Evolutionary conservation across 2,329 filamentous ascomycete genomes (phyloP), one percentile per base, ranked within the genome.

Genomic region (Fusarium stilboides): DNA sequence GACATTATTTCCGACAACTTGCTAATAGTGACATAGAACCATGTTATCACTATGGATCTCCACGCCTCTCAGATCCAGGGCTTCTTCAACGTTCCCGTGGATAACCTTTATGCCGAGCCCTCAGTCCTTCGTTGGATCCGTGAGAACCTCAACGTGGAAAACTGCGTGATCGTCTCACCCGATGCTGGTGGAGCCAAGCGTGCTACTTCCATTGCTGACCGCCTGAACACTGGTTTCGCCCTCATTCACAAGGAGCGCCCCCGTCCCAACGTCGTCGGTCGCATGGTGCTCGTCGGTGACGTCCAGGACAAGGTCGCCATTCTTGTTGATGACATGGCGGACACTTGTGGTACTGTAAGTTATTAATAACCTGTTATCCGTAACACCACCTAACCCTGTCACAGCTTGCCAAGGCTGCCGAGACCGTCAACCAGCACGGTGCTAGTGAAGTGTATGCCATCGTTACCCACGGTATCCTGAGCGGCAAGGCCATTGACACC

Each of bases 241-340:
- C 88, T 98, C 56, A 98, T 98, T 73, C 94, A 98, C 87, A 98
- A 98, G 84, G 95, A 98, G 82, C 92, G 94, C 60, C 92, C 94
- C 8, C 89, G 93, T 7, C 84, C 85, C 62, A 97, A 97, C 76
- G 94, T 97, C 77, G 94, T 97, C 65, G 94, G 92, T 12, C 91
- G 93, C 75, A 97, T 97, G 94, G 93, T 83, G 1, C 91, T 99
- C n/a, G 95, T 98, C 51, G 96, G 96, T 71, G 94, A 97, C 71
- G 96, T 98, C 46, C 88, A 90, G 71, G 92, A 93, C 82, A 96
- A 96, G 83, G 91, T 95, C 31, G 95, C 95, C 63, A 98, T 99
- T 77, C 90, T 99, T 49, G 95, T 99, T 54, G 95, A 98, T 79
- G 95, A 98, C 79, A 98, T 98, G 94, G 94, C 94, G 33, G 95